Percentiles rank a stretch among this genome's conserved stretches.
These are phyloP conservation scores for Penicillium janthinellum DNA, from an alignment of 2,329 filamentous ascomycete species.

Conservation along the genomic window DNA sequence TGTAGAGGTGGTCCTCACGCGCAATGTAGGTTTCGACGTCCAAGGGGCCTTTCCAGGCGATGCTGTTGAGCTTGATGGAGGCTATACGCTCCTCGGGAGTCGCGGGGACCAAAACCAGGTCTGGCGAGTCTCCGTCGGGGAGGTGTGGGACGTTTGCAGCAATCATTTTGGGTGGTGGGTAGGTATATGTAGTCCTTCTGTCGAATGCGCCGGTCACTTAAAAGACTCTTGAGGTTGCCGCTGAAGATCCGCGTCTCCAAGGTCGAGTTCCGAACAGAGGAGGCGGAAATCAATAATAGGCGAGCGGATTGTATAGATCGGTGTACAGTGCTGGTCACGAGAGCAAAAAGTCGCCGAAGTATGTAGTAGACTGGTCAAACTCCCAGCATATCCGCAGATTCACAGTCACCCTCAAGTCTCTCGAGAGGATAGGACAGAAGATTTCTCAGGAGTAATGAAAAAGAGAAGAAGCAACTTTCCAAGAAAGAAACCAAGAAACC, in stretches of 20 bases:
- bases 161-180: slow-evolving; percentile 34
- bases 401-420: neutral
- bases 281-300: neutral
- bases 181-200: neutral
- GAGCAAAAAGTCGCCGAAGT: neutral
- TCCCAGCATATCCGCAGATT: neutral
- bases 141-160: slow-evolving; percentile 41
- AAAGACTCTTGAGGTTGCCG: neutral
- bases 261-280: neutral
- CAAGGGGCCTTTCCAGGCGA: slow-evolving; percentile 61
- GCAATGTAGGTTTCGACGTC: slow-evolving; percentile 58
- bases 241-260: neutral
- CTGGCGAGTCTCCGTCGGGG: slow-evolving; percentile 53
- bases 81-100: slow-evolving; percentile 56
- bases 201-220: neutral
- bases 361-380: neutral
- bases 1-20: slow-evolving; percentile 57
- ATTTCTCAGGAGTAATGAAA: neutral
- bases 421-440: neutral
- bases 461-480: neutral
- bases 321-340: neutral
- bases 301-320: neutral
- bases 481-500: neutral
- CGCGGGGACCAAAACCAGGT: slow-evolving; percentile 57
- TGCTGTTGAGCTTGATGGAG: slow-evolving; percentile 57